phyloP scores from a whole-genome alignment of 805 yeast species.

The Zygosaccharomyces lentus region DNA sequence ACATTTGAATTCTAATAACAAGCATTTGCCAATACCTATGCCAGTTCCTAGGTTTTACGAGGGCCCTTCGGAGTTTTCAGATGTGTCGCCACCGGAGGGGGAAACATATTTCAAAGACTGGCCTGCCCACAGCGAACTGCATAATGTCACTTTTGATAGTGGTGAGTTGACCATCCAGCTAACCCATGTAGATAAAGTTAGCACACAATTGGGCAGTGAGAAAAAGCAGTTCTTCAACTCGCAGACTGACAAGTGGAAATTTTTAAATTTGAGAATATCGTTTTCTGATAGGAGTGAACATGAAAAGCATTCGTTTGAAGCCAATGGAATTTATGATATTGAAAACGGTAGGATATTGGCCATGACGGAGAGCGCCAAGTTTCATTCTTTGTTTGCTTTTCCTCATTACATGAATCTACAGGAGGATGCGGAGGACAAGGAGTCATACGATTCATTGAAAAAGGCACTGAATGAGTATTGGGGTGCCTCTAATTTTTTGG shows the following conservation, averaged over 20 bases:
- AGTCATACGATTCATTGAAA: conserved; percentile 44
- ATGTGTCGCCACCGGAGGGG: conserved; percentile 26
- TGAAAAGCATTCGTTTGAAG: conserved; percentile 45
- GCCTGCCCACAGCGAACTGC: conserved; percentile 22
- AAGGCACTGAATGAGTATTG: conserved; percentile 42
- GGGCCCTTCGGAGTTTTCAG: conserved; percentile 28
- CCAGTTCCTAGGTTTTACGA: conserved; percentile 35
- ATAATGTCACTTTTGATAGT: conserved; percentile 29
- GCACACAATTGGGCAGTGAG: conserved; percentile 17
- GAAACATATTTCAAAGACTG: conserved; percentile 25
- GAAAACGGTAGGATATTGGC: conserved; percentile 59
- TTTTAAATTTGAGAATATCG: conserved; percentile 35
- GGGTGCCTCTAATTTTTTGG: conserved; percentile 42
- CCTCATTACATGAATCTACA: conserved; percentile 47
- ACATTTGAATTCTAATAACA: conserved; percentile 20
- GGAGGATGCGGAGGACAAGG: conserved; percentile 39
- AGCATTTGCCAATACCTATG: conserved; percentile 26
- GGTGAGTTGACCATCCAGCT: conserved; percentile 28
- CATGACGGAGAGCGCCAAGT: conserved; percentile 58
- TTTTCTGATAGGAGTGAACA: conserved; percentile 44
- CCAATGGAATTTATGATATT: conserved; percentile 64
- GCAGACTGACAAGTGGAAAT: conserved; percentile 38
- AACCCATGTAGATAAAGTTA: conserved; percentile 21
- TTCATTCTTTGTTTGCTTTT: conserved; percentile 55
- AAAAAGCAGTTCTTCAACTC: conserved; percentile 30